Evolutionary conservation across 176 grass and related monocot species (phyloP).

Genomic region (Phragmites australis): DNA sequence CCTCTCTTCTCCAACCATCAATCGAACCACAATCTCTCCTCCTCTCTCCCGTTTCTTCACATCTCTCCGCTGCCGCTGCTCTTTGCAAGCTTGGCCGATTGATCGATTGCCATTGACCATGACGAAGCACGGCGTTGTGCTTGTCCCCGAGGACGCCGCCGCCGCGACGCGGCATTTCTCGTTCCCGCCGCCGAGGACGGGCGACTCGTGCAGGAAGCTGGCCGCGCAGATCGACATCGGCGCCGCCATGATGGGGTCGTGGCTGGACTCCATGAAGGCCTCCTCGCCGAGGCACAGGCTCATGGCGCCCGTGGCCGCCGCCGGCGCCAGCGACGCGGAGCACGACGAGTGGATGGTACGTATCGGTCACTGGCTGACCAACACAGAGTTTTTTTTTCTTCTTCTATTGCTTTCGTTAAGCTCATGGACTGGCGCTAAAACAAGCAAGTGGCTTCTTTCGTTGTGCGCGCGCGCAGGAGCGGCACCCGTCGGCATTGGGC

Average conservation of each 20-base stretch:
- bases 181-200: slow-evolving; percentile 47
- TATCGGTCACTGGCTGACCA: neutral
- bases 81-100: neutral
- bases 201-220: slow-evolving; percentile 44
- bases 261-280: slow-evolving; percentile 70
- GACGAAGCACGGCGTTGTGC: slow-evolving; percentile 47
- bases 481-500: slow-evolving; percentile 68
- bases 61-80: neutral
- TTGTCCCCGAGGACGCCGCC: slow-evolving; percentile 38
- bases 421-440: neutral
- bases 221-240: slow-evolving; percentile 48
- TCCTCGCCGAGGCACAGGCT: slow-evolving; percentile 57
- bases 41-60: no score
- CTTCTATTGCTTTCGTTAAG: neutral
- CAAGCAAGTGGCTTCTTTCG: neutral
- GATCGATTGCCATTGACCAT: slow-evolving; percentile 9
- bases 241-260: slow-evolving; percentile 37
- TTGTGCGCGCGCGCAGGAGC: slow-evolving; percentile 34
- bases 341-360: slow-evolving; percentile 58
- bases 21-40: neutral
- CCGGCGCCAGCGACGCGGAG: slow-evolving; percentile 25
- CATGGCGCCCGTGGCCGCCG: neutral
- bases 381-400: neutral
- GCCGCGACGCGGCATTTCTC: slow-evolving; percentile 40
- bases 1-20: neutral